Evolutionary conservation across 73 alveolate genomes (phyloP).

Genomic region (Stentor coeruleus): DNA sequence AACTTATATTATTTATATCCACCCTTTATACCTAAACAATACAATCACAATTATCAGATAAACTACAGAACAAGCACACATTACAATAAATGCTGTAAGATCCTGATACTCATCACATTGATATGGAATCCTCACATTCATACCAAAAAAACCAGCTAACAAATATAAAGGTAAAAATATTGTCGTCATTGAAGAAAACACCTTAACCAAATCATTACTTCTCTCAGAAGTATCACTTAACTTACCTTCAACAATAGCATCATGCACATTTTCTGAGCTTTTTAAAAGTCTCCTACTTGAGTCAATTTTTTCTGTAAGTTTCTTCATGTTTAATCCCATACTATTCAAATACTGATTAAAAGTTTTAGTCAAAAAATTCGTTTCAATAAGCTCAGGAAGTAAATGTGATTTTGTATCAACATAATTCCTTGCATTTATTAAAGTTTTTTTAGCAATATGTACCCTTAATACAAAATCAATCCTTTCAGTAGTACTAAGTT

Average conservation of each 20-base stretch:
- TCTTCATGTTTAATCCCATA: background rate
- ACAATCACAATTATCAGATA: background rate
- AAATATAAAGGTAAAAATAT: background rate
- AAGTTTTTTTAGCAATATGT: background rate
- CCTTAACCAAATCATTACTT: background rate
- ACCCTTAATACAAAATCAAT: conserved; percentile 4
- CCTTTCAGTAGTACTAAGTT: background rate
- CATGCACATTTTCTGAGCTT: background rate
- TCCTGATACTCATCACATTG: background rate
- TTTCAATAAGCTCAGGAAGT: background rate
- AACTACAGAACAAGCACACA: background rate
- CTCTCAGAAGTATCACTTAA: background rate
- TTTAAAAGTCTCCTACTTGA: background rate
- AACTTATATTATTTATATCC: conserved; percentile 17
- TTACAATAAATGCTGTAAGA: background rate
- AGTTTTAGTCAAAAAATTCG: background rate
- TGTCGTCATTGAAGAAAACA: conserved; percentile 26
- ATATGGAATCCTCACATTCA: conserved; percentile 9
- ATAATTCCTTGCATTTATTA: background rate
- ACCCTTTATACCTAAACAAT: background rate
- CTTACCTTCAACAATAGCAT: conserved; percentile 14
- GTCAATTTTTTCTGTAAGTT: background rate
- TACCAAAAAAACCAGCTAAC: conserved; percentile 7
- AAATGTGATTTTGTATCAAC: conserved; percentile 9
- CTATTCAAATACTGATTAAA: background rate